These are phyloP conservation scores for Saccharomycopsis guyanensis DNA, from an alignment of 805 yeast genomes.

Conservation along the genomic window DNA sequence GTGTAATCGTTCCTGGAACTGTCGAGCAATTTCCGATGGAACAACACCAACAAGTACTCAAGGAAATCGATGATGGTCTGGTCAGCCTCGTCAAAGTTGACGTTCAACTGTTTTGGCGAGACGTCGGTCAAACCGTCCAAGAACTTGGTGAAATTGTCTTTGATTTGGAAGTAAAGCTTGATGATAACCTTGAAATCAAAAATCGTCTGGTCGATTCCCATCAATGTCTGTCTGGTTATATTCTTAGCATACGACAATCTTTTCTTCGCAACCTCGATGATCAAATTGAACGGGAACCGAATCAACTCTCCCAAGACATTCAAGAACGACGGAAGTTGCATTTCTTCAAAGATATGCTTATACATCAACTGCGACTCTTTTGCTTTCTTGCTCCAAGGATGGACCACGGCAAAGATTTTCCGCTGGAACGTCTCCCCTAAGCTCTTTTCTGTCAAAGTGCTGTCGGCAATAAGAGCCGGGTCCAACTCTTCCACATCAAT, in stretches of 20 bases:
- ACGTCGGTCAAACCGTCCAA: conserved; percentile 39
- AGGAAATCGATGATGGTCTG: conserved; percentile 65
- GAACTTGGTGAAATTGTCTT: conserved; percentile 30
- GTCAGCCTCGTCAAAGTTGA: conserved; percentile 46
- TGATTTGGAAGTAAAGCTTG: conserved; percentile 64
- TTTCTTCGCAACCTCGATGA: conserved; percentile 69
- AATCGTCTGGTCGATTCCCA: conserved; percentile 93
- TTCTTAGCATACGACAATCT: conserved; percentile 73
- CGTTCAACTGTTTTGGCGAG: conserved; percentile 55
- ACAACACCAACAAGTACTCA: conserved; percentile 56
- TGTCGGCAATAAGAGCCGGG: conserved; percentile 16
- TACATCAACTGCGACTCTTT: conserved; percentile 61
- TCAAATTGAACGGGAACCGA: conserved; percentile 69
- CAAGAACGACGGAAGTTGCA: conserved; percentile 69
- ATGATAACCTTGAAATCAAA: conserved; percentile 77
- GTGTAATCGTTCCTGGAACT: conserved; percentile 54
- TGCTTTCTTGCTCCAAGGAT: conserved; percentile 79
- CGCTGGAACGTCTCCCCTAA: conserved; percentile 63
- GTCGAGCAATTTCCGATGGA: conserved; percentile 73
- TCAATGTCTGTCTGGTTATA: conserved; percentile 78
- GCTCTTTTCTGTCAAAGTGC: conserved; percentile 36
- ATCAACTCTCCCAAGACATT: conserved; percentile 59
- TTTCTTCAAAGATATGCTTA: conserved; percentile 50
- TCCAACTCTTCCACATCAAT: conserved; percentile 13
- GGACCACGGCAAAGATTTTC: conserved; percentile 58